A percentile compares a stretch with the other conserved stretches of the same genome.
Evolutionary conservation across 306 rosid species (phyloP).

Genomic region (Gleditsia sinensis): DNA sequence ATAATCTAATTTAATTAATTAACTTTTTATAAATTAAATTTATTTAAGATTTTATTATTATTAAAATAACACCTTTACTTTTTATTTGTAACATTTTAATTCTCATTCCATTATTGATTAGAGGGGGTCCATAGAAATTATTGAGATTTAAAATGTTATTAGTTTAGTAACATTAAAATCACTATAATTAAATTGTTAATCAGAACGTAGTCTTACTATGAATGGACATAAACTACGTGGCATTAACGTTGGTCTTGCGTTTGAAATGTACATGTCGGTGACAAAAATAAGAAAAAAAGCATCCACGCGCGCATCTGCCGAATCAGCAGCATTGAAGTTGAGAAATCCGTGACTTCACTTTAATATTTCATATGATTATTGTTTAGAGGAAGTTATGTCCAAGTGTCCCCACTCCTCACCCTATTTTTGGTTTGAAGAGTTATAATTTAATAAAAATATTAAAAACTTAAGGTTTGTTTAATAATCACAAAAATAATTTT

Average conservation of each 20-base stretch:
- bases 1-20: too few species aligned
- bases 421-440: too few species aligned
- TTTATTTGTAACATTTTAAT: too few species aligned
- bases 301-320: slow-evolving; percentile 31
- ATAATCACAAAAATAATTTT: too few species aligned
- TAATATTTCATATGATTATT: too few species aligned
- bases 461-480: too few species aligned
- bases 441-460: too few species aligned
- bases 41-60: too few species aligned
- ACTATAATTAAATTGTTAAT: neutral
- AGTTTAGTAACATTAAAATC: neutral
- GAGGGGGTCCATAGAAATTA: neutral
- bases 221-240: neutral
- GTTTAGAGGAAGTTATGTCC: too few species aligned
- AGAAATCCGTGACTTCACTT: slow-evolving; percentile 37
- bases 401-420: too few species aligned
- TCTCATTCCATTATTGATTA: neutral
- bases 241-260: neutral
- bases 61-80: too few species aligned
- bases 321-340: slow-evolving; percentile 30
- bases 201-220: neutral
- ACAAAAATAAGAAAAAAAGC: neutral
- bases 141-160: neutral
- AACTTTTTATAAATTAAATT: too few species aligned
- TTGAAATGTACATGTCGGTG: slow-evolving; percentile 53